phyloP scores from a whole-genome alignment of 768 basidiomycete genomes.

The Ramaria sp. region DNA sequence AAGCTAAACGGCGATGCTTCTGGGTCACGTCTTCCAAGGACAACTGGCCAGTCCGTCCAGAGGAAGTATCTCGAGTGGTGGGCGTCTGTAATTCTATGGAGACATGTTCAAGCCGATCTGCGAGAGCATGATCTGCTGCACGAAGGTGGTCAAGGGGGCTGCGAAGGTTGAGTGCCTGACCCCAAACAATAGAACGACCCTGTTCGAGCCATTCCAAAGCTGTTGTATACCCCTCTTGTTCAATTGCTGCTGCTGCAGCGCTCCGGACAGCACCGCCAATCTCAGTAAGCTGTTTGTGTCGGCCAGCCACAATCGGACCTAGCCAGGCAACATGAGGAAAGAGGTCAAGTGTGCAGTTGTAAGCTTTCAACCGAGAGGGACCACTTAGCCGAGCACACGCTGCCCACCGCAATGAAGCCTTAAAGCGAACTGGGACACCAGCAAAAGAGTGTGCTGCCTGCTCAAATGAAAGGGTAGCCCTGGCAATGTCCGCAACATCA shows the following conservation, averaged over 20 bases:
- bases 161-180: conserved; percentile 12
- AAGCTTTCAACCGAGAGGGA: background rate
- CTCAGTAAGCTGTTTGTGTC: background rate
- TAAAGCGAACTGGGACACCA: background rate
- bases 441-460: background rate
- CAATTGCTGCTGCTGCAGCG: background rate
- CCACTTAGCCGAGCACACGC: background rate
- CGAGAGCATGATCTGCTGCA: too few relatives aligned
- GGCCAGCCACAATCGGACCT: background rate
- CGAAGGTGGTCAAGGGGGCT: conserved; percentile 11
- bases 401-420: background rate
- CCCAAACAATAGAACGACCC: too few relatives aligned
- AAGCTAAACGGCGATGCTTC: conserved; percentile 6
- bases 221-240: background rate
- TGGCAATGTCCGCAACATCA: background rate
- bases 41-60: background rate
- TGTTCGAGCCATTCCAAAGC: too few relatives aligned
- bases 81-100: background rate
- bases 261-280: background rate
- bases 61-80: background rate
- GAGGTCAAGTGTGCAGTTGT: background rate
- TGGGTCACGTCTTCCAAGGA: background rate
- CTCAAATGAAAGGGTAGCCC: background rate
- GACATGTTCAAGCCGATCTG: background rate
- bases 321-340: background rate